Base-by-base conservation (phyloP, 1,284 basidiomycete species). In the Cutaneotrichosporon sp. region DNA sequence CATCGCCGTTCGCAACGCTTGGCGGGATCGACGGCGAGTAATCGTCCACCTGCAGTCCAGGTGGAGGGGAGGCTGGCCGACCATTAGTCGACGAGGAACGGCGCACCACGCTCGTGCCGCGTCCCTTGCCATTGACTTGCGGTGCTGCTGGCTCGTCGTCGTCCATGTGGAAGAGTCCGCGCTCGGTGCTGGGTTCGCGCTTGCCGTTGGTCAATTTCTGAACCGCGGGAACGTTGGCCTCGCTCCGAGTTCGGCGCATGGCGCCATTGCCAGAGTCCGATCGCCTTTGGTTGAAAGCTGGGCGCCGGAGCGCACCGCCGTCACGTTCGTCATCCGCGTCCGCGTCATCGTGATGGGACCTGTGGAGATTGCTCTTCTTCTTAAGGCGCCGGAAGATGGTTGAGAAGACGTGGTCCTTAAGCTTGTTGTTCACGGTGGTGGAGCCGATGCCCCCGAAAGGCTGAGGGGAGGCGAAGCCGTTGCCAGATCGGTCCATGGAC, bases 381-480 rank as follows among this genome's bases (percentile, higher is more conserved):
- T 72, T 76, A 38, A 71, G 68, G 33, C 92, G 85, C 33, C 87
- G 84, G 62, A 97, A 81, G 33, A 97, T 87, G 14, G 90, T 89
- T 59, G 87, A 89, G 75, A 97, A 94, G 50, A 97, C 91, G 68
- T 95, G 92, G 72, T 97, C 92, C 79, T 93, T 94, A 62, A 97
- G 82, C 76, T 87, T 90, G 46, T 89, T 92, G 77, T 97, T 97
- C 59, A 97, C 93, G 50, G 88, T 86, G 2, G 94, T 97, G 16
- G 90, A 92, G 0, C 94, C 94, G 1, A 87, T 90, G 3, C 94
- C 94, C 42, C 89, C 90, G 69, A 92, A 83, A 83, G 63, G 84
- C 62, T 72, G 74, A n/a, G 72, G 74, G 11, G 71, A 73, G 3
- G 29, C 25, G 5, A 56, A 29, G n/a, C 55, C 60, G 31, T 27